phyloP scores from a whole-genome alignment of 1,284 basidiomycete species.

The Neotropicomus parvogracilis region DNA sequence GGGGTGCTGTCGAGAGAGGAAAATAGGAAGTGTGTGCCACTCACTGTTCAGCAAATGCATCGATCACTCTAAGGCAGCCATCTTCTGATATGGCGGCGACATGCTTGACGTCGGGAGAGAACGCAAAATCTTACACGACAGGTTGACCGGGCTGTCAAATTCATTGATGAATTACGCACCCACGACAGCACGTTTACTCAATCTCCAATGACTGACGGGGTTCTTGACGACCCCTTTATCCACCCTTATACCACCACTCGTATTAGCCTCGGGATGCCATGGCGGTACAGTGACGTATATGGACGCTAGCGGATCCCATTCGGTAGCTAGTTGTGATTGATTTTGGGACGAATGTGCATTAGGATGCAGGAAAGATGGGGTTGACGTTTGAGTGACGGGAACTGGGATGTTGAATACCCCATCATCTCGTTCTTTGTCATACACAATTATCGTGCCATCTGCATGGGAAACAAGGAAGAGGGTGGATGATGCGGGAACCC shows the following conservation, averaged over 20 bases:
- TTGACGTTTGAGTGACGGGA: conserved; percentile 37
- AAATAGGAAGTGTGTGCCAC: conserved; percentile 26
- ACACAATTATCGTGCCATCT: conserved; percentile 84
- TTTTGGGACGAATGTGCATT: conserved; percentile 14
- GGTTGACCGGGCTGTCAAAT: background rate
- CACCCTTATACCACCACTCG: conserved; percentile 34
- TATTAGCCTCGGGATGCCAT: conserved; percentile 65
- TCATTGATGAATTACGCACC: conserved; percentile 46
- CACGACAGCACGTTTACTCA: conserved; percentile 67
- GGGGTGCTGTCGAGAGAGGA: conserved; percentile 7
- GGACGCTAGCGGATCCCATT: conserved; percentile 72
- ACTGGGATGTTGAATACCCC: conserved; percentile 63
- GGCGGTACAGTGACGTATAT: conserved; percentile 80
- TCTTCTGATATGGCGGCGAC: conserved; percentile 87
- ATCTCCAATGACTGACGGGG: conserved; percentile 81
- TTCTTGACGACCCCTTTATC: conserved; percentile 75
- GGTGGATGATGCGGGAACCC: conserved; percentile 83
- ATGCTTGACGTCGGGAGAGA: conserved; percentile 85
- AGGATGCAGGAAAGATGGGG: conserved; percentile 9
- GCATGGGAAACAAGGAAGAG: conserved; percentile 90
- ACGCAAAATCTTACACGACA: conserved; percentile 69
- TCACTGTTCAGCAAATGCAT: conserved; percentile 79
- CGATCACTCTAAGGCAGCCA: conserved; percentile 83
- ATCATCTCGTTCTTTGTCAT: conserved; percentile 88
- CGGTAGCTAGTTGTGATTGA: conserved; percentile 19